Evolutionary conservation across 1,284 basidiomycete genomes (phyloP), one percentile per base, ranked within the genome.

Genomic region (Ceratobasidium sp.): DNA sequence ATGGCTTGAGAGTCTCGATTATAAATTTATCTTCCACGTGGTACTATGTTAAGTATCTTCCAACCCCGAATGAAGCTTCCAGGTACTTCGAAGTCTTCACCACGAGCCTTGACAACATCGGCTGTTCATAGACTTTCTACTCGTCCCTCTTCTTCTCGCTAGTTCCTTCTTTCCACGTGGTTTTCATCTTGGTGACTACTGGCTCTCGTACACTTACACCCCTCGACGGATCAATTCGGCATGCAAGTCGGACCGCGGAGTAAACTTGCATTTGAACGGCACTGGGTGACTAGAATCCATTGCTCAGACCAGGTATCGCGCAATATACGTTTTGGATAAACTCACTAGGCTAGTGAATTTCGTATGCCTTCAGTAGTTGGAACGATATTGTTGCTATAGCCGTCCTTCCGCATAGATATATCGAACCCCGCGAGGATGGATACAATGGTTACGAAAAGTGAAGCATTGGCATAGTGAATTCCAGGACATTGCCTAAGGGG

Each of bases 321-420:
- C 9, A 13, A 3, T 12, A 15, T 42, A 3, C 6, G 60, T 20
- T 49, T 7, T 20, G 40, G n/a, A 46, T 6, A 70, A 56, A 67
- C 73, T 28, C 40, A 76, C 73, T 53, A 67, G 13, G 51, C 49
- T 5, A 58, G 15, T 15, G 63, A 40, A n/a, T 58, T 67, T 20
- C 33, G 33, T n/a, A 53, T 53, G 20, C 51, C 49, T 39, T 76
- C 51, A 5, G 53, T 53, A 20, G 49, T 66, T 7, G 73, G 73
- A 23, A 55, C 15, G 33, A 75, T 55, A 53, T 75, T 44, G 3
- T 51, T 13, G 10, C 72, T 60, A 28, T 63, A 15, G 7, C 33
- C 61, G 40, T 76, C 73, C 20, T 44, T 46, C 39, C 18, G 23
- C 51, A n/a, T 76, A n/a, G 72, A 64, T 26, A 75, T 75, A 13